Percentiles rank a stretch among this genome's conserved stretches.
Conservation (phyloP, 139 green algal genomes). For the Picochlorum sp. region DNA sequence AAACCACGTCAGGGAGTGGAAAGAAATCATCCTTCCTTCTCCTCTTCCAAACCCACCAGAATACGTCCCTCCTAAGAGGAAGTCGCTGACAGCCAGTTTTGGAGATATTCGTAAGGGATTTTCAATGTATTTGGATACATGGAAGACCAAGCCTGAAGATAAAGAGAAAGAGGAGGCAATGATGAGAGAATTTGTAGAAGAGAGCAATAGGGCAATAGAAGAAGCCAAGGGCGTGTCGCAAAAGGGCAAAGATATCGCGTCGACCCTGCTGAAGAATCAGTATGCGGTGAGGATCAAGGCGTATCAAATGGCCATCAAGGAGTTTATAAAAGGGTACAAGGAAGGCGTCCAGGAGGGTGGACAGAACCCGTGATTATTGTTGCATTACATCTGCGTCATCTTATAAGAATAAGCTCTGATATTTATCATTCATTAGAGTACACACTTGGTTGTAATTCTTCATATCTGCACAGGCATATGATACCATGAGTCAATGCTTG, state of each 20-base stretch:
- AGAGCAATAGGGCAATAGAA: not conserved
- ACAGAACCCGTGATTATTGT: not conserved
- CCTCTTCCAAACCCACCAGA: slow-evolving; percentile 35
- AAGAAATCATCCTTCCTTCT: slow-evolving; percentile 30
- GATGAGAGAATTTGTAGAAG: not conserved
- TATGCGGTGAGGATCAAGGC: slow-evolving; percentile 29
- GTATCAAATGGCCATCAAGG: slow-evolving; percentile 37
- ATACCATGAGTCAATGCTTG: not conserved
- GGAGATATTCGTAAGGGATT: slow-evolving; percentile 7
- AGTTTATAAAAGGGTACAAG: slow-evolving; percentile 44
- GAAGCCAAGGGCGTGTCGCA: slow-evolving; percentile 13
- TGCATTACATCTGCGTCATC: no score
- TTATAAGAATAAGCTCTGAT: slow-evolving; percentile 36
- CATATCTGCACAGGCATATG: slow-evolving; percentile 44
- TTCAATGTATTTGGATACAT: slow-evolving; percentile 25
- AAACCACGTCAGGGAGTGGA: slow-evolving; percentile 25
- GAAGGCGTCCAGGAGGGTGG: slow-evolving; percentile 25
- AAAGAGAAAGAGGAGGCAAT: slow-evolving; percentile 1
- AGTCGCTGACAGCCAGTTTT: not conserved
- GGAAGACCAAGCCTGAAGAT: slow-evolving; percentile 11
- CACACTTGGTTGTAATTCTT: slow-evolving; percentile 57
- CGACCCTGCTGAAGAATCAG: slow-evolving; percentile 32
- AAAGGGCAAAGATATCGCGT: slow-evolving; percentile 18
- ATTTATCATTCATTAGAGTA: slow-evolving; percentile 42
- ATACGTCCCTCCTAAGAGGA: slow-evolving; percentile 11